phyloP scores from a whole-genome alignment of 2,329 filamentous ascomycete species.

The Periconia sp. region DNA sequence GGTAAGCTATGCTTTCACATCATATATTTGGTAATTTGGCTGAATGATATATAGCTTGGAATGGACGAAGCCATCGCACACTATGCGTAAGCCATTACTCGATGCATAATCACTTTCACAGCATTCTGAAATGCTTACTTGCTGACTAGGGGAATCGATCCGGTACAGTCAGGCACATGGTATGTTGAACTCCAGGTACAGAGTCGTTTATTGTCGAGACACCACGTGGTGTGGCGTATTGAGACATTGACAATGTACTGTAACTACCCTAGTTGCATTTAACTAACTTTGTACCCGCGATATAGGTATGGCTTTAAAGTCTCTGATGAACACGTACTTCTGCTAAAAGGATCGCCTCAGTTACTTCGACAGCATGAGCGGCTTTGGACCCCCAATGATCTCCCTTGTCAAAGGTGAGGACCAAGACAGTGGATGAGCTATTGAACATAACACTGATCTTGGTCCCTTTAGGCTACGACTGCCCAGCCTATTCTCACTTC shows the following conservation, averaged over 20 bases:
- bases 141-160: conserved; percentile 44
- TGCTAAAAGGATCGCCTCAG: background rate
- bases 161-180: conserved; percentile 48
- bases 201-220: too few relatives aligned
- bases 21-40: background rate
- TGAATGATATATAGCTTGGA: conserved; percentile 32
- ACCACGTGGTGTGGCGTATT: too few relatives aligned
- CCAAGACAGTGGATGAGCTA: background rate
- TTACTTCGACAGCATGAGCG: conserved; percentile 54
- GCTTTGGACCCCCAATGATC: conserved; percentile 49
- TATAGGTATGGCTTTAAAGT: background rate
- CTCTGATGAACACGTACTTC: background rate
- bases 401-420: conserved; percentile 44
- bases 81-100: conserved; percentile 42
- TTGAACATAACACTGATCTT: background rate
- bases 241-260: too few relatives aligned
- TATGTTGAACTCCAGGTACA: too few relatives aligned
- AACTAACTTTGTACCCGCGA: too few relatives aligned
- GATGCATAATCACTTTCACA: background rate
- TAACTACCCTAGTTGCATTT: too few relatives aligned
- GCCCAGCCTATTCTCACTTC: conserved; percentile 55
- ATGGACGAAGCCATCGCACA: conserved; percentile 59
- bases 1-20: background rate
- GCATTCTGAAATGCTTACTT: background rate
- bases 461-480: conserved; percentile 48